Percentiles rank a stretch among this genome's conserved stretches.
Evolutionary conservation across 2,329 filamentous ascomycete species (phyloP).

Genomic region (Pestalotiopsis sp.): DNA sequence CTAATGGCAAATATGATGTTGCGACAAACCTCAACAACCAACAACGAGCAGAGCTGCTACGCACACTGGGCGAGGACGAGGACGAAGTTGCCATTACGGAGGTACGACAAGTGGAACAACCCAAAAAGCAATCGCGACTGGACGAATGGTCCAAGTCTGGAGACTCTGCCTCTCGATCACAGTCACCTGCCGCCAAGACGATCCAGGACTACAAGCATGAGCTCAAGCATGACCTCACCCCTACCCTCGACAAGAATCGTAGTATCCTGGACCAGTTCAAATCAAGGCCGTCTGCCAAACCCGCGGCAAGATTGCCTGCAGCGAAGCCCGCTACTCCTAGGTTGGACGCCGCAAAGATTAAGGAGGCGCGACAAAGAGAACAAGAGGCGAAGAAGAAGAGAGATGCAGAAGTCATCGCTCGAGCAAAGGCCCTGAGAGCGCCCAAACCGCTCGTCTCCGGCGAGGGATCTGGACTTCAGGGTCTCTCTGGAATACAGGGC

Average conservation of each 20-base stretch:
- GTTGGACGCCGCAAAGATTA: conserved; percentile 53
- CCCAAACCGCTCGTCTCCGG: conserved; percentile 59
- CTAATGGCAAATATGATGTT: conserved; percentile 56
- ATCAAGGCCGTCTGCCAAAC: conserved; percentile 28
- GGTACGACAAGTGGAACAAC: conserved; percentile 34
- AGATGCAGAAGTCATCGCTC: conserved; percentile 71
- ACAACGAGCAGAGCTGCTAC: conserved; percentile 80
- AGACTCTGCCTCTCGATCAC: conserved; percentile 24
- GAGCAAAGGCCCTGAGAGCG: conserved; percentile 61
- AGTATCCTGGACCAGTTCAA: conserved; percentile 48
- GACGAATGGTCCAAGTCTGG: conserved; percentile 61
- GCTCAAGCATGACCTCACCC: conserved; percentile 44
- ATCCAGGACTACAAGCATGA: conserved; percentile 49
- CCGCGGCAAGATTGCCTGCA: conserved; percentile 5
- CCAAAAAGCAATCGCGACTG: conserved; percentile 60
- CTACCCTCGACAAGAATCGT: conserved; percentile 43
- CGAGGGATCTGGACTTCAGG: conserved; percentile 76
- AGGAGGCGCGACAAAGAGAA: conserved; percentile 72
- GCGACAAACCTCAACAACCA: conserved; percentile 79
- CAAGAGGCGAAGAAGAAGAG: conserved; percentile 72
- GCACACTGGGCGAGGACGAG: conserved; percentile 60
- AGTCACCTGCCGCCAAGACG: conserved; percentile 28
- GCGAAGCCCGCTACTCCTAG: conserved; percentile 16
- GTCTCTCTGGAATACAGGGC: conserved; percentile 67
- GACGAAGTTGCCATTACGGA: conserved; percentile 49